phyloP scores from a whole-genome alignment of 805 yeast genomes.

The Saturnispora zaruensis region DNA sequence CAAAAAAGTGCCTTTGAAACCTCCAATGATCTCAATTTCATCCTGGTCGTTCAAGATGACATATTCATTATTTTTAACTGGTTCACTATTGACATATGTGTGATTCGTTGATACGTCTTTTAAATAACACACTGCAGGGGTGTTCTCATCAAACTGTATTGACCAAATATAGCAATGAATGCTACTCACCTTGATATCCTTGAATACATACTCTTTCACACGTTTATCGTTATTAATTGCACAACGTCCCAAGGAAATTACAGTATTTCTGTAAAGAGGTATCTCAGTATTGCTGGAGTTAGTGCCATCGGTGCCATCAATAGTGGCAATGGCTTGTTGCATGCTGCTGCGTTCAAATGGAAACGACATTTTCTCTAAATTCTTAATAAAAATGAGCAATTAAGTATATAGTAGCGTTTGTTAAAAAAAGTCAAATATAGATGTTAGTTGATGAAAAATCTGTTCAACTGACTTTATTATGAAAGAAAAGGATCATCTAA shows the following conservation, averaged over 20 bases:
- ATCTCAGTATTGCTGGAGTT: conserved; percentile 2
- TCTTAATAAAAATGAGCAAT: background rate
- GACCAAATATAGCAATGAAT: conserved; percentile 35
- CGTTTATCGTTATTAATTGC: conserved; percentile 18
- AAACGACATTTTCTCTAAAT: background rate
- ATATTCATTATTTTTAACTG: conserved; percentile 24
- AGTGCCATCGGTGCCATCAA: background rate
- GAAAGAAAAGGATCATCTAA: background rate
- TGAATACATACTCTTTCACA: conserved; percentile 3
- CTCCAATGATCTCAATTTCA: conserved; percentile 30
- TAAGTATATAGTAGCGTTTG: background rate
- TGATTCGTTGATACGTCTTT: conserved; percentile 48
- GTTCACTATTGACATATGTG: conserved; percentile 33
- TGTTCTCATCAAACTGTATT: conserved; percentile 38
- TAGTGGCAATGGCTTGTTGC: background rate
- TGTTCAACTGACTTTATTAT: background rate
- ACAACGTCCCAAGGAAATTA: conserved; percentile 39
- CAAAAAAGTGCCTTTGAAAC: conserved; percentile 15
- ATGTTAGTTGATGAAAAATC: too few relatives aligned
- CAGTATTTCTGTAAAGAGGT: conserved; percentile 23
- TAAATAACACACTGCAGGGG: conserved; percentile 40
- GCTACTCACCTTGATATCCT: conserved; percentile 32
- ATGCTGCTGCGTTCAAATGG: background rate
- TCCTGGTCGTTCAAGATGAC: conserved; percentile 32
- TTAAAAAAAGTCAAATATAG: background rate